Conservation (phyloP, 257 asterid genomes). For the Lantana camara region DNA sequence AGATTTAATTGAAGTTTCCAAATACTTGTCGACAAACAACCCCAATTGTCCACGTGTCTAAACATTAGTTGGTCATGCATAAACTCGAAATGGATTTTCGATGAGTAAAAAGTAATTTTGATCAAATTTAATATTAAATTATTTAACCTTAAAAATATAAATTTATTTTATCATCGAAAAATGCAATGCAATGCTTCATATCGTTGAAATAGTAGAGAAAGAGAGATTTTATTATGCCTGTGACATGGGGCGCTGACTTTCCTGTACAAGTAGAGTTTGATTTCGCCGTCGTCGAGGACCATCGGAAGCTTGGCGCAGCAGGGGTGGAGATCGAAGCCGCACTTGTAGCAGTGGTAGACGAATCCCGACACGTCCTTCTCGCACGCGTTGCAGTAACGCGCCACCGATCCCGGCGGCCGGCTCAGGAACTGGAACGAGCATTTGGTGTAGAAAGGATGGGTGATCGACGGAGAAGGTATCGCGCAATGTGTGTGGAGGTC, state of each 20-base stretch:
- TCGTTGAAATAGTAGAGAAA: too few species aligned
- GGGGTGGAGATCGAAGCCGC: slow-evolving; percentile 96
- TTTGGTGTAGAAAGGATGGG: slow-evolving; percentile 80
- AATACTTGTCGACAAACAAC: too few species aligned
- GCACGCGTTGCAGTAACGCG: slow-evolving; percentile 95
- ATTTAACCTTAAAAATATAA: too few species aligned
- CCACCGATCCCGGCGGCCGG: slow-evolving; percentile 67
- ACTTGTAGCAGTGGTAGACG: slow-evolving; percentile 77
- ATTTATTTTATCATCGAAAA: too few species aligned
- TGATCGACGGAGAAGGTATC: slow-evolving; percentile 55
- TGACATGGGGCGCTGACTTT: slow-evolving; percentile 75
- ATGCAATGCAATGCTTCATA: too few species aligned
- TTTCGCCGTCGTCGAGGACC: slow-evolving; percentile 79
- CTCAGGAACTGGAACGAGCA: slow-evolving; percentile 81
- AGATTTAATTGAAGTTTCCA: too few species aligned
- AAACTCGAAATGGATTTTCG: too few species aligned
- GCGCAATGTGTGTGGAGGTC: slow-evolving; percentile 94
- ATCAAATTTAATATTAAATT: too few species aligned
- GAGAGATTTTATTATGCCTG: slow-evolving; percentile 35
- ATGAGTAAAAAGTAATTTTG: too few species aligned
- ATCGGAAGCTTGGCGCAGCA: slow-evolving; percentile 96
- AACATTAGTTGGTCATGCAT: too few species aligned
- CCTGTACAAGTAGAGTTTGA: slow-evolving; percentile 57
- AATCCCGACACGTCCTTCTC: slow-evolving; percentile 84
- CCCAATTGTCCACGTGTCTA: too few species aligned